phyloP scores from a whole-genome alignment of 352 stramenopile genomes.

The Phytopythium delawarense region DNA sequence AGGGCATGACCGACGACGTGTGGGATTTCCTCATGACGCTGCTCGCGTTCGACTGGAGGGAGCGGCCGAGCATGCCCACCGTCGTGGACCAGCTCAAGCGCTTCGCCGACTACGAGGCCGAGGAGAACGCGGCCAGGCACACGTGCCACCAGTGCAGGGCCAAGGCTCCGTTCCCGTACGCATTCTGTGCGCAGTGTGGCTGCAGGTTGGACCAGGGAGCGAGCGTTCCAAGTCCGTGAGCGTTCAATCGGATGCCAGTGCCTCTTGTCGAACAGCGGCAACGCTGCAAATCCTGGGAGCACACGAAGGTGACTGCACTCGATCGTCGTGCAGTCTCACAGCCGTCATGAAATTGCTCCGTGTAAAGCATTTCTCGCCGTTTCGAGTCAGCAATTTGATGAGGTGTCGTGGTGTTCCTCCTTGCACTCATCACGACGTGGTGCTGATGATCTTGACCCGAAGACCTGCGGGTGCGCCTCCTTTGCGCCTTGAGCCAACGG shows the following conservation, averaged over 20 bases:
- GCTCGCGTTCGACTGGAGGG: conserved; percentile 9
- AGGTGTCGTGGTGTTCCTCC: no score
- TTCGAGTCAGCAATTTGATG: no score
- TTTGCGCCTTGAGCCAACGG: not conserved
- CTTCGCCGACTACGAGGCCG: conserved; percentile 13
- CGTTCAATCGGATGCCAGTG: no score
- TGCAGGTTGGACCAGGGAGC: not conserved
- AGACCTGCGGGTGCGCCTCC: no score
- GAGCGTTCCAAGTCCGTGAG: no score
- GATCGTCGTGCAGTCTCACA: no score
- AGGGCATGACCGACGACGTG: conserved; percentile 13
- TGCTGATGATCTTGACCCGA: no score
- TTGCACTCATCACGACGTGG: no score
- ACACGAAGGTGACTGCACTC: not conserved
- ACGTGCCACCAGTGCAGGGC: not conserved
- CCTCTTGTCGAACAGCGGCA: not conserved
- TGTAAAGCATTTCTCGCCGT: no score
- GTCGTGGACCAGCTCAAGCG: conserved; percentile 11
- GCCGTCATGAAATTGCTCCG: no score
- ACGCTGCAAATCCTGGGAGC: not conserved
- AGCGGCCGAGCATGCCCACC: conserved; percentile 8
- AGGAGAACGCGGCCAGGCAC: not conserved
- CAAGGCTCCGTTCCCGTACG: not conserved
- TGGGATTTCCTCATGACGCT: conserved; percentile 13
- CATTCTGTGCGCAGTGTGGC: not conserved